Conservation (phyloP, 169 alveolate species). For the Eimeria acervulina region DNA sequence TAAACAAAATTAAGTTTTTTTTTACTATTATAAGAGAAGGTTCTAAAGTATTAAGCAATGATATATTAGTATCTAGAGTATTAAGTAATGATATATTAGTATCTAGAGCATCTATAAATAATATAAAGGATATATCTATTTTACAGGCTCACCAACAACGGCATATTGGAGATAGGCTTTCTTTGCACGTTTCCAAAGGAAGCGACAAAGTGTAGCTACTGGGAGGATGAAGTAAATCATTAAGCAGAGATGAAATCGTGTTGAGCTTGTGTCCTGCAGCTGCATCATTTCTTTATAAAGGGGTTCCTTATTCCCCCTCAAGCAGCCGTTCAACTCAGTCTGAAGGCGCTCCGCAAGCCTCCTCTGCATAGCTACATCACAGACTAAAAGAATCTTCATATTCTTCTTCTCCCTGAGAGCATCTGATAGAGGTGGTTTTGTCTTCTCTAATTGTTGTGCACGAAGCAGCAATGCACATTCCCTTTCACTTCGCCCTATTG, state of each 20-base stretch:
- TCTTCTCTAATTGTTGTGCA: slow-evolving; percentile 4
- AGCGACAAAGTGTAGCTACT: background rate
- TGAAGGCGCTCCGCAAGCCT: background rate
- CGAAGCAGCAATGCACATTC: slow-evolving; percentile 14
- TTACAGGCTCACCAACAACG: slow-evolving; percentile 35
- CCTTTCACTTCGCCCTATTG: background rate
- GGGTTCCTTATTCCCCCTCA: background rate
- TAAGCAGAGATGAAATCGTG: slow-evolving; percentile 13
- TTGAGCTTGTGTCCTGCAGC: slow-evolving; percentile 21
- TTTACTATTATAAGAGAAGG: too few species aligned
- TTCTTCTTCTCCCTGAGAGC: background rate
- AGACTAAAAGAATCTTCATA: background rate
- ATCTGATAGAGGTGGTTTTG: background rate
- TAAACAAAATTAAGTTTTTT: too few species aligned
- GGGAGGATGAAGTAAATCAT: background rate
- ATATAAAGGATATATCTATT: too few species aligned
- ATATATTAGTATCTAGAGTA: too few species aligned
- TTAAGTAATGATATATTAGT: too few species aligned
- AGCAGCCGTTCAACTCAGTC: background rate
- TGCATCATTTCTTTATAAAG: background rate
- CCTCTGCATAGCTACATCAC: slow-evolving; percentile 22
- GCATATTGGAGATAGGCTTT: background rate
- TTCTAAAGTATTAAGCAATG: background rate
- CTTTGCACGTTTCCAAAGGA: background rate
- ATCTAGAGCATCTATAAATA: too few species aligned